Evolutionary conservation across 2,329 filamentous ascomycete genomes (phyloP), one percentile per base, ranked within the genome.

Genomic region (Fusarium cicatricum): DNA sequence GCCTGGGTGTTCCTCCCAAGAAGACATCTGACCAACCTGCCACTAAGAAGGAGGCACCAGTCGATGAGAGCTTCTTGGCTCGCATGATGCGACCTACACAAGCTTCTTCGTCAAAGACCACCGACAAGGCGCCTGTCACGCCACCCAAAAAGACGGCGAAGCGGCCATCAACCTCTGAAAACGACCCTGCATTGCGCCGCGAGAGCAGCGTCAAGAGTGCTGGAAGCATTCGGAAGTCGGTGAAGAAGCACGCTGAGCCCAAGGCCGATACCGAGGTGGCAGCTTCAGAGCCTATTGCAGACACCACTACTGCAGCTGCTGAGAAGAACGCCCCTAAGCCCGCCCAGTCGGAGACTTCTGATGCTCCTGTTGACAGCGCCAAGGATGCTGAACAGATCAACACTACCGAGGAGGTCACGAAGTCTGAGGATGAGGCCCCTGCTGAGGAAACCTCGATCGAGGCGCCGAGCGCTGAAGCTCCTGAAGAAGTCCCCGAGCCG

Each of bases 61-160:
- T 89, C 2, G 88, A 91, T 60, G 87, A 90, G 62, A 75, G 85
- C 12, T 93, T 93, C 74, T 76, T 93, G 21, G 89, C 89, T n/a
- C 85, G 90, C 46, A 92, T 93, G 90, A 92, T 89, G 85, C 81
- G 90, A 34, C 90, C 90, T 2, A 93, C 90, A 0, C 84, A 88
- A 38, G 80, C 85, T 39, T 91, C 87, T 5, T 82, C 87, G 9
- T 87, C 81, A 60, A 92, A 91, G 75, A 82, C 83, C 0, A 78
- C 84, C 3, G 88, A 90, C 5, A 91, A 90, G 75, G 71, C 71
- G 1, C 75, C 79, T 2, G 61, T 75, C 0, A 83, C 82, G 1
- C 82, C 83, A 2, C 82, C 83, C 0, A 75, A 77, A 52, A 82
- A 77, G 60, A 56, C 68, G 21, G 50, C 58, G 9, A 61, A 61